Evolutionary conservation across 1,284 basidiomycete genomes (phyloP), one percentile per base, ranked within the genome.

Genomic region (Amylostereum areolatum): DNA sequence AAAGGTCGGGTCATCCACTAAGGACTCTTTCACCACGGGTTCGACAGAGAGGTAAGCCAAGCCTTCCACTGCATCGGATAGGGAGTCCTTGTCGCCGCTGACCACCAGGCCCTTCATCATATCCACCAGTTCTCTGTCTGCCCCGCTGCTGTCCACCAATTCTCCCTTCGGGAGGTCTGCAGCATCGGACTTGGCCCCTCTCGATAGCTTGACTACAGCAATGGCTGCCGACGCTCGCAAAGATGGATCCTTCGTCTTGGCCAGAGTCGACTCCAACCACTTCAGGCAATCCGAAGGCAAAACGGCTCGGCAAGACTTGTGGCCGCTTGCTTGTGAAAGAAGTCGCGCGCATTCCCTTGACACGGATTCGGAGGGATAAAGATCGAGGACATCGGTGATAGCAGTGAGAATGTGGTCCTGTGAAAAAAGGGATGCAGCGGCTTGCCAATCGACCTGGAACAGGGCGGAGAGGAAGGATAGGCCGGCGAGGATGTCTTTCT

Each of bases 1-100:
- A 60, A 93, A 83, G 1, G 60, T 54, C 0, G 69, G 31, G 54
- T 85, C 77, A 11, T 68, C 67, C 11, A 81, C 77, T 40, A 94
- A 67, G 31, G 64, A 61, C 54, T 85, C 83, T 64, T 91, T 90
- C 55, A 89, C 72, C 1, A 65, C 55, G 0, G 89, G 73, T 53
- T 83, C 78, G 32, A 78, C 70, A 52, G 83, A 89, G 50, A 93
- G 78, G 64, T 94, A 89, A 6, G 88, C 88, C 46, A 97, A 68
- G 0, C 85, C 91, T 68, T 97, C 93, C 18, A 94, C 70, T 5
- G 81, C 83, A 55, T 90, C 85, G 6, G 73, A 66, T 30, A 77
- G 60, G 35, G 77, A 75, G 24, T 71, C 63, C 10, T 68, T 57
- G 35, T 68, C 64, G 24, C 65, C 64, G 52, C 62, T 65, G 28